Base-by-base conservation (phyloP, 352 stramenopile genomes). In the Pythium volutum region DNA sequence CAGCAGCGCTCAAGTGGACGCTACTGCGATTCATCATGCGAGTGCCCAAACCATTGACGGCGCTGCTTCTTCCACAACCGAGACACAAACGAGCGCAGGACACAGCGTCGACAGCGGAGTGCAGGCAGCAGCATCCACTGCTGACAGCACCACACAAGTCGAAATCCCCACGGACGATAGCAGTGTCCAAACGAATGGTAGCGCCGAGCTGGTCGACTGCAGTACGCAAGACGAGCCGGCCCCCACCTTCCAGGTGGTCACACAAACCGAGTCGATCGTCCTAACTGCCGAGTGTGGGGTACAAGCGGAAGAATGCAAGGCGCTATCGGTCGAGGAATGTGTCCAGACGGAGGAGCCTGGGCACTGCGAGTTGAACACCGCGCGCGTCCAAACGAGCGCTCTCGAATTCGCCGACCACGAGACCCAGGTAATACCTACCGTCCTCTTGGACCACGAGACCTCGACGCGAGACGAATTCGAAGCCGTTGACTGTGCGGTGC, bases 311-410 rank as follows among this genome's bases (percentile, higher is more conserved):
- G 34, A 36, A 16, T n/a, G 34, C 36, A 20, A 18, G 15, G 18
- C 36, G 0, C 33, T 18, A 5, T 33, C 50, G 9, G 16, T 46
- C 6, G 50, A 56, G 50, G 20, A 47, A 31, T 36, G 50, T 42
- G 48, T 55, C 15, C 48, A 55, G 11, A 55, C 48, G 3, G 31
- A 55, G n/a, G 23, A n/a, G n/a, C n/a, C n/a, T n/a, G n/a, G n/a
- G n/a, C n/a, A n/a, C n/a, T n/a, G 27, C 18, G 48, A 55, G n/a
- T n/a, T 27, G 26, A 14, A 11, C 4, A 25, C 25, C 16, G 25
- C 16, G 8, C 22, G 46, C n/a, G 26, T 52, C 26, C 46, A 52
- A 31, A 52, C 50, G 12, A 41, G 14, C 2, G 23, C 16, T 33
- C 18, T 45, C 7, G 53, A 51, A 22, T 3, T 38, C 22, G 7